Evolutionary conservation across 176 grass and related monocot species (phyloP), one percentile per base, ranked within the genome.

Genomic region (Ampelocalamus luodianensis): DNA sequence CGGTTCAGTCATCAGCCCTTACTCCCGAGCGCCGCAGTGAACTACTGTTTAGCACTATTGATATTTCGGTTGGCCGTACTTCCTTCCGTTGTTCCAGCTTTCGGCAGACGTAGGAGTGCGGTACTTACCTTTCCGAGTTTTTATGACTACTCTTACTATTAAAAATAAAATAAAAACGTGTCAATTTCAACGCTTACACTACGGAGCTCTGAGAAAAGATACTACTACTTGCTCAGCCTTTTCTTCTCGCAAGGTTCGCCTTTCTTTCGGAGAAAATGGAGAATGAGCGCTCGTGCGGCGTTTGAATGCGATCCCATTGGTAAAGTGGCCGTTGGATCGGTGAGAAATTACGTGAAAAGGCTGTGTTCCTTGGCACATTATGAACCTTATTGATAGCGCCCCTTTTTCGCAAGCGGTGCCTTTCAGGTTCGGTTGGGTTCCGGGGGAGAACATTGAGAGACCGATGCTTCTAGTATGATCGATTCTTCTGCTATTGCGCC

Each of bases 251-350:
- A 29, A 45, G 79, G 22, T 24, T 5, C 39, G 44, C 11, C 8
- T 63, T 50, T 40, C 59, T 6, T 68, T 48, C 2, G 39, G 40
- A 49, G 32, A 48, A 58, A 58, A 59, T 3, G 55, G 39, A 80
- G 29, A 80, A 32, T 0, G 71, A 60, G 34, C 45, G 44, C 48
- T 76, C 62, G 70, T 72, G 68, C 63, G 53, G 88, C n/a, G 71
- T 70, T 82, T 90, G 83, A 76, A 71, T 56, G 83, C 24, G 65
- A 70, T 71, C 73, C 55, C 54, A 61, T 79, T 12, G 68, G 68
- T 55, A 22, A 58, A 85, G 71, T 26, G 56, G 54, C 71, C 71
- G 88, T 85, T 81, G 81, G 6, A 49, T 23, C 43, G 37, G n/a
- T 27, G 65, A 60, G 3, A n/a, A 83, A 37, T 38, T 50, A 26